Evolutionary conservation across 345 rosid species (phyloP), one percentile per base, ranked within the genome.

Genomic region (Lepidium didymum): DNA sequence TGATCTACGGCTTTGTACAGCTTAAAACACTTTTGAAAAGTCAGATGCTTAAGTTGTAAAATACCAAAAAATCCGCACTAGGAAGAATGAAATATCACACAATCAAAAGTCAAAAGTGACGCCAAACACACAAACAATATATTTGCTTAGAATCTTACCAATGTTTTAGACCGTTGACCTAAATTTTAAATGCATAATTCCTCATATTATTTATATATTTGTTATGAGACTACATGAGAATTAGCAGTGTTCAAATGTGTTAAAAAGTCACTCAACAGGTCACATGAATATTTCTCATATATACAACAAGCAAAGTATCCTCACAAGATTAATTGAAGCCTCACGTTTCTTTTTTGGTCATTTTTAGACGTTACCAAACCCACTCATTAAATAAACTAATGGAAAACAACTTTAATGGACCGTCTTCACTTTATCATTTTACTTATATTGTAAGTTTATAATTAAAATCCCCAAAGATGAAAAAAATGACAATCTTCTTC

Each of bases 321-420:
- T 6, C 64, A 31, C 59, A 43, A 14, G 35, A 50, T 6, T 59
- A 46, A 53, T 44, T 13, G 55, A 67, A 36, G 72, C 63, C 56
- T 68, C 78, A 68, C 78, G 69, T 74, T 74, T 74, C 67, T 44
- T 74, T 67, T 44, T 59, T 68, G 68, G 68, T 59, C 73, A 35
- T 37, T 50, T 64, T 13, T 53, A 36, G 63, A 74, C 74, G 78
- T 74, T 74, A 74, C 78, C 68, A 68, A 68, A 14, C 78, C 53
- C 74, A 74, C 78, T 68, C 10, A 61, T 53, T 12, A 29, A 29
- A 29, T 4, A 64, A 29, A 29, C 0, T 56, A 5, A 10, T n/a
- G 51, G 38, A 36, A 56, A 37, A 15, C 11, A 57, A 57, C 62
- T 73, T 73, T 73, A 51, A 2, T 73, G 68, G 67, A 66, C 72